These are phyloP conservation scores for Sugiyamaella grinbergsii DNA, from an alignment of 1,139 yeast genomes.

Conservation along the genomic window DNA sequence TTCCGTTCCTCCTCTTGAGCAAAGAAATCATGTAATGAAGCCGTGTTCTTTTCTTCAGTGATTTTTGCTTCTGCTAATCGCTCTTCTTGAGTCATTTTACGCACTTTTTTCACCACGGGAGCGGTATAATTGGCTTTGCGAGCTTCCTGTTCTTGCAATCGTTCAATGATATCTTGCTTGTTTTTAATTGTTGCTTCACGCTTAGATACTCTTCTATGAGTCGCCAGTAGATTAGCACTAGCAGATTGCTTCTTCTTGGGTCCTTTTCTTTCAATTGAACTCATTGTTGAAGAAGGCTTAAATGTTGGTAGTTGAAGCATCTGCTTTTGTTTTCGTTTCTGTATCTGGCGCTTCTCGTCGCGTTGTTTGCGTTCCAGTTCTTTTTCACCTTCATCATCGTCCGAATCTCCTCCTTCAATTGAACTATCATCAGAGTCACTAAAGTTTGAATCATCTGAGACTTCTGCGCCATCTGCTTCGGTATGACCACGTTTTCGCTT, in stretches of 20 bases:
- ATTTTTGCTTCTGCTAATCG: conserved; percentile 79
- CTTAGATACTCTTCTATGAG: conserved; percentile 72
- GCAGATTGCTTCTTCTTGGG: conserved; percentile 28
- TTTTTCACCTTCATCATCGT: conserved; percentile 44
- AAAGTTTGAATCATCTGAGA: conserved; percentile 38
- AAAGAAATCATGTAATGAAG: conserved; percentile 72
- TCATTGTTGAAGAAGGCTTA: conserved; percentile 21
- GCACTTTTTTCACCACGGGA: conserved; percentile 45
- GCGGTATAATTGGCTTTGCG: conserved; percentile 52
- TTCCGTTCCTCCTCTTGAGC: conserved; percentile 85
- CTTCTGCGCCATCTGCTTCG: conserved; percentile 22
- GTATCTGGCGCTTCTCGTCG: conserved; percentile 33
- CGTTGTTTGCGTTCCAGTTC: conserved; percentile 37
- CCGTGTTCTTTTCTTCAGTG: conserved; percentile 75
- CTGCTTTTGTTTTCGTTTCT: conserved; percentile 33
- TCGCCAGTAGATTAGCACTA: conserved; percentile 51
- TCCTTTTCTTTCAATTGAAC: conserved; percentile 22
- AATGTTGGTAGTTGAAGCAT: conserved; percentile 33
- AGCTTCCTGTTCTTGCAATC: conserved; percentile 69
- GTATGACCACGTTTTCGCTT: conserved; percentile 4
- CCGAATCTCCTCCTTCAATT: conserved; percentile 34
- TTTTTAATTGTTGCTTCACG: conserved; percentile 78
- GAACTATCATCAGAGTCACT: conserved; percentile 37
- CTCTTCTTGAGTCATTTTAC: conserved; percentile 77
- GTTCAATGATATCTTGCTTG: conserved; percentile 74